Evolutionary conservation across 108 stramenopile species (phyloP).

Genomic region (Skeletonema grethae): DNA sequence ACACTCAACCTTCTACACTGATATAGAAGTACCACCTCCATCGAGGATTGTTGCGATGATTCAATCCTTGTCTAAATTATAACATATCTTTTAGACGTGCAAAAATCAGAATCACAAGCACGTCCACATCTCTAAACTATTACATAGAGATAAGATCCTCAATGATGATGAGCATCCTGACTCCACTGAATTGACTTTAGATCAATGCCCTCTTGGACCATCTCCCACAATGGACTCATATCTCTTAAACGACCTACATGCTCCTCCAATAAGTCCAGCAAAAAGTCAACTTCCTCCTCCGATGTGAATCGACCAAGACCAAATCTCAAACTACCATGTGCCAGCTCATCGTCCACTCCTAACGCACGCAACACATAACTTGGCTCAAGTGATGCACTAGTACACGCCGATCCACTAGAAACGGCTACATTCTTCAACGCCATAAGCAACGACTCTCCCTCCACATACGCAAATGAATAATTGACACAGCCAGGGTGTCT

Average conservation of each 20-base stretch:
- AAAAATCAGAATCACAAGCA: neutral
- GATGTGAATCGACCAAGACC: conserved; percentile 97
- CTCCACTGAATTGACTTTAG: conserved; percentile 97
- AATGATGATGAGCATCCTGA: conserved; percentile 92
- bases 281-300: conserved; percentile 96
- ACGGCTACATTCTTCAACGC: conserved; percentile 99
- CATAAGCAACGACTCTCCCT: conserved; percentile 98
- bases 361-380: conserved; percentile 97
- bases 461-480: conserved; percentile 98
- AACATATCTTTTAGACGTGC: neutral
- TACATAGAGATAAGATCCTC: neutral
- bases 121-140: neutral
- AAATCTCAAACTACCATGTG: conserved; percentile 96
- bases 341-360: conserved; percentile 98
- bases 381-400: conserved; percentile 97
- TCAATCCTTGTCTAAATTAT: neutral
- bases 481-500: conserved; percentile 97
- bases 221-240: conserved; percentile 99
- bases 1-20: too few species aligned
- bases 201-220: conserved; percentile 99
- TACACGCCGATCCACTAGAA: conserved; percentile 96
- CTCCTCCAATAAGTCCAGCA: conserved; percentile 87
- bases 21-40: too few species aligned
- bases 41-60: too few species aligned
- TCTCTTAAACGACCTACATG: conserved; percentile 96